Base-by-base conservation (phyloP, 108 stramenopile species). In the Bacterosira constricta region DNA sequence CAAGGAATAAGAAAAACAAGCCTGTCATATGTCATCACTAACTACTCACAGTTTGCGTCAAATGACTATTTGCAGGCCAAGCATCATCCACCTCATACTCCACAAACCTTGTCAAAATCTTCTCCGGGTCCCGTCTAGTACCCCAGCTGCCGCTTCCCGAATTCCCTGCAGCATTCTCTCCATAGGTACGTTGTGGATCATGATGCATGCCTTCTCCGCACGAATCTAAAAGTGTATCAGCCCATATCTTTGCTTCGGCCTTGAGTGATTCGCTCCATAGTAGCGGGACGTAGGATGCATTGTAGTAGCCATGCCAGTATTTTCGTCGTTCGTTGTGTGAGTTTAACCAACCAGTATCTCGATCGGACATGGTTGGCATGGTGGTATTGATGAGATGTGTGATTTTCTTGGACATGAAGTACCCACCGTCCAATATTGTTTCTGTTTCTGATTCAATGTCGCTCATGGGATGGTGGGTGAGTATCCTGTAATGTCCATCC, bases 141-240 rank as follows among this genome's bases (percentile, higher is more conserved):
- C 58, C 75, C 75, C 75, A 77, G 27, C 41, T 35, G 11, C 67
- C 67, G 29, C 13, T 17, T 10, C 75, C 75, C 10, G n/a, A 32
- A 56, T 77, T 77, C 1, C 50, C 61, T 1, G 75, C 75, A 2
- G 61, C 60, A 42, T 77, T 77, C 36, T 77, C 75, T 11, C 75
- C 75, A 30, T 46, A 66, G 7, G 34, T 53, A 30, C 46, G 31
- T 23, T 38, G 21, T 2, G 74, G 65, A 26, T 75, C 74, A 32
- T 74, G 73, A 59, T 47, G 42, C 73, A 74, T 74, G 13, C 73
- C 73, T 13, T 65, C 50, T 13, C 55, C 63, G 21, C 73, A 74
- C 6, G 62, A 39, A 32, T 55, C 64, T 12, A 74, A 51, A 11
- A 74, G 49, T 11, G 52, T 26, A 39, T 74, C 56, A 17, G 73